Base-by-base conservation (phyloP, 208 protist genomes). In the Crithidia mellificae region DNA sequence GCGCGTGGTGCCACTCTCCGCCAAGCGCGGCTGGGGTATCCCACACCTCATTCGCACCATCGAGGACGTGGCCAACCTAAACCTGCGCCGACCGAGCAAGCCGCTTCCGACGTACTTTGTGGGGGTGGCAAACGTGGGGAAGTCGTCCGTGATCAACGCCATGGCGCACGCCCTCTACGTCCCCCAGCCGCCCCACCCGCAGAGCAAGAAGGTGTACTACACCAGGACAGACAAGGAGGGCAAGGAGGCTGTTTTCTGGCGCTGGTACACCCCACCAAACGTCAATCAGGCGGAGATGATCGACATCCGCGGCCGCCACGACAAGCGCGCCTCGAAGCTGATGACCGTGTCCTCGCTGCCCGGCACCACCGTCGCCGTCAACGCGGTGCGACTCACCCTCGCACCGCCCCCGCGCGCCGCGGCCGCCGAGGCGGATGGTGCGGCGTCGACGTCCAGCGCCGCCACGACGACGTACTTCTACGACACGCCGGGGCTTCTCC, bases 111-210 rank as follows among this genome's bases (percentile, higher is more conserved):
- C 92, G 30, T 97, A 97, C 70, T 90, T 97, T 65, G 85, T 94
- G 25, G 92, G 92, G 8, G 88, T 86, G 11, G 87, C 92, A 17
- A 97, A 97, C 77, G 87, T 93, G 14, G 92, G 92, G 20, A 97
- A 97, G 88, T 97, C 92, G 36, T 97, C 92, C n/a, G 77, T 97
- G 24, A 89, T 97, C 51, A 97, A 97, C 71, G 89, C 90, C 22
- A 81, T 97, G 50, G 92, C 92, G 27, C 89, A 95, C 56, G 65
- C 92, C 59, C 72, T 97, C 19, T 97, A 91, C 67, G 70, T 92
- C 30, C 89, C 88, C 1, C 81, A 91, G 68, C 90, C 90, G 15
- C 92, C 92, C 6, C 92, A 97, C 77, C 92, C 92, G 27, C 67
- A 87, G 77, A 92, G 88, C 76, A 84, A 74, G 25, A 95, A 94